Evolutionary conservation across 306 rosid genomes (phyloP), one percentile per base, ranked within the genome.

Genomic region (Urtica urens): DNA sequence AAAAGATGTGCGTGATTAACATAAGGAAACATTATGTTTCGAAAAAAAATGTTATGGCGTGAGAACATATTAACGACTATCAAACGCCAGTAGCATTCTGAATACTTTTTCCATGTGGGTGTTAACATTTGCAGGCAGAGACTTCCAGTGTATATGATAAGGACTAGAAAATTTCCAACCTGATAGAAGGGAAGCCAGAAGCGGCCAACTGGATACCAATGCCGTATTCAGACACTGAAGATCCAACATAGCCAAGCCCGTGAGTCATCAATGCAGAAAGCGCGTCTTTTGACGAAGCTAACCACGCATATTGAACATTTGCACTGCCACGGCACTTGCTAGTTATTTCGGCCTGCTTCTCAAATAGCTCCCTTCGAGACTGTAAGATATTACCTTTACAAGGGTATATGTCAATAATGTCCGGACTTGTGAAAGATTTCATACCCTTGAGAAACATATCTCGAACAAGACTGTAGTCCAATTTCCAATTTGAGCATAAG

Each of bases 291-390:
- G 83, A 76, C 56, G 63, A 53, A 66, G 95, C 49, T 64, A 84
- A 83, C 97, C 95, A 90, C 53, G 86, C 97, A 68, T 70, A 71
- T 37, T 45, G 84, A 60, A 78, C 67, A 71, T 84, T 84, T 10
- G 95, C 80, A 54, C 75, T 73, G 19, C 80, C 90, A 3, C 70
- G 88, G 40, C 44, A 64, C 15, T 37, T 61, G 45, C 65, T 62
- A 0, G 79, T 84, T 44, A 90, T 69, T 65, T 84, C 93, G 24
- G 70, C 78, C 75, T 84, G 93, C 72, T 74, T 84, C 67, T 78
- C 71, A 51, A 81, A 90, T 29, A 90, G 71, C 70, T 79, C 93
- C 54, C 66, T 54, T 18, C 80, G 75, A n/a, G 75, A 67, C 59
- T 74, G 74, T 76, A 57, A 65, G 13, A 37, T 55, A 27, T 57